phyloP scores from a whole-genome alignment of 352 stramenopile genomes.

The Phytophthora nicotianae region DNA sequence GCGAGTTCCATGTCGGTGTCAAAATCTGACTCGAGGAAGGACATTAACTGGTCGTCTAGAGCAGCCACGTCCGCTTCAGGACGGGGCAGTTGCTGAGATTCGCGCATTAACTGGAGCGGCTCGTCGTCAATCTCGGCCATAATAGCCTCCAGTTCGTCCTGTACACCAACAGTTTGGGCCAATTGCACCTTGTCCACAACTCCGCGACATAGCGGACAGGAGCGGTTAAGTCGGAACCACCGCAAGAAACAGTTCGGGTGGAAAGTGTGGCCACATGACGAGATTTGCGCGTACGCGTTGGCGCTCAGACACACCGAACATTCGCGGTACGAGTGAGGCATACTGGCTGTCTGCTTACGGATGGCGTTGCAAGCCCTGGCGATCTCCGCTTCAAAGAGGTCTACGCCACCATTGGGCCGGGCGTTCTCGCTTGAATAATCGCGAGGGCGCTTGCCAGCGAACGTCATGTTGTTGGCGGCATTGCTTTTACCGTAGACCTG shows the following conservation, averaged over 20 bases:
- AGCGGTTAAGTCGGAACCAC: slow-evolving; percentile 78
- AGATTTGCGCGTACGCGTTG: slow-evolving; percentile 78
- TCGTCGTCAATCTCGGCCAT: slow-evolving; percentile 81
- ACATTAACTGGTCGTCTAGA: slow-evolving; percentile 47
- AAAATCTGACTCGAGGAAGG: slow-evolving; percentile 60
- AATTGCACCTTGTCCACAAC: slow-evolving; percentile 65
- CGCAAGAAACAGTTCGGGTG: slow-evolving; percentile 79
- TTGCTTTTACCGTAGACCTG: slow-evolving; percentile 13
- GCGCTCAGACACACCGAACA: slow-evolving; percentile 77
- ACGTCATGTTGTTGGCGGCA: slow-evolving; percentile 17
- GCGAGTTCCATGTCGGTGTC: slow-evolving; percentile 76
- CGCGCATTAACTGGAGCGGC: slow-evolving; percentile 28
- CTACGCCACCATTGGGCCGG: slow-evolving; percentile 36
- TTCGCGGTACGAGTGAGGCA: slow-evolving; percentile 67
- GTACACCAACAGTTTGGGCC: slow-evolving; percentile 47
- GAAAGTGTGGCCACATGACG: slow-evolving; percentile 75
- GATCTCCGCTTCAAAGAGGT: slow-evolving; percentile 71
- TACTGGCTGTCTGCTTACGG: slow-evolving; percentile 41
- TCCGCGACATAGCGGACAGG: slow-evolving; percentile 74
- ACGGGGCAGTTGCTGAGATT: background rate
- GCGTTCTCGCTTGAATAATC: slow-evolving; percentile 29
- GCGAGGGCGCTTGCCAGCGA: slow-evolving; percentile 34
- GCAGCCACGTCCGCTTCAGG: slow-evolving; percentile 24
- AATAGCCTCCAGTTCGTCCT: slow-evolving; percentile 76
- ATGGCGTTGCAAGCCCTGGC: slow-evolving; percentile 62